These are phyloP conservation scores for Colletotrichum plurivorum DNA, from an alignment of 2,329 filamentous ascomycete species.

Conservation along the genomic window DNA sequence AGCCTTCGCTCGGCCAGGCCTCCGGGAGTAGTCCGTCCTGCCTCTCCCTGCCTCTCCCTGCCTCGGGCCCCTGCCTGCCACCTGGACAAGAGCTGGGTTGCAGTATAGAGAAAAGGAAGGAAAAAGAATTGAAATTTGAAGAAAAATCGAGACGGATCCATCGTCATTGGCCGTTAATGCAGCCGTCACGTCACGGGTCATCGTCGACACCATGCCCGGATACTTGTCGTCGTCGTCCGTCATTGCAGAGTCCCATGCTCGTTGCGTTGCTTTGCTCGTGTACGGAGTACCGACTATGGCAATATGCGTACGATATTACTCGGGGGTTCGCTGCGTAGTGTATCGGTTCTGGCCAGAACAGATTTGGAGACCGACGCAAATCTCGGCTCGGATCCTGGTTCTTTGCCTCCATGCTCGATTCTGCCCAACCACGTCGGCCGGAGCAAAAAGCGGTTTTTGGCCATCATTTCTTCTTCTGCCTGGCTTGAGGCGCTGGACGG, in stretches of 20 bases:
- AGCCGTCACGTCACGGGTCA: background rate
- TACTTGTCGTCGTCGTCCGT: background rate
- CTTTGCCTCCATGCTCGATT: background rate
- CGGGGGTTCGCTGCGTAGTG: conserved; percentile 5
- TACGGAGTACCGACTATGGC: background rate
- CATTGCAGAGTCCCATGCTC: background rate
- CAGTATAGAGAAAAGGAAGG: conserved; percentile 20
- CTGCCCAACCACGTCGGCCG: background rate
- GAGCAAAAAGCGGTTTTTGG: conserved; percentile 1
- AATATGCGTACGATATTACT: background rate
- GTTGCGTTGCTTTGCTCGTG: background rate
- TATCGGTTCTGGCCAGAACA: background rate
- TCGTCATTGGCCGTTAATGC: conserved; percentile 3
- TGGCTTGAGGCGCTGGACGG: background rate
- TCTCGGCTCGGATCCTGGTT: conserved; percentile 5
- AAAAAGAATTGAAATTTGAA: conserved; percentile 26
- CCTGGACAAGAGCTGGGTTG: conserved; percentile 13
- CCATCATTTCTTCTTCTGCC: background rate
- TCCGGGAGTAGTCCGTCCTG: background rate
- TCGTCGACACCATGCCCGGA: conserved; percentile 1
- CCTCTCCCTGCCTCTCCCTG: background rate
- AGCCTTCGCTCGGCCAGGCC: background rate
- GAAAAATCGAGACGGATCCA: conserved; percentile 12
- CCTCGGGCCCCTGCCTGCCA: conserved; percentile 22
- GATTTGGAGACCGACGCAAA: conserved; percentile 7